These are phyloP conservation scores for Rubia tinctorum DNA, from an alignment of 305 asterid species.

Conservation along the genomic window DNA sequence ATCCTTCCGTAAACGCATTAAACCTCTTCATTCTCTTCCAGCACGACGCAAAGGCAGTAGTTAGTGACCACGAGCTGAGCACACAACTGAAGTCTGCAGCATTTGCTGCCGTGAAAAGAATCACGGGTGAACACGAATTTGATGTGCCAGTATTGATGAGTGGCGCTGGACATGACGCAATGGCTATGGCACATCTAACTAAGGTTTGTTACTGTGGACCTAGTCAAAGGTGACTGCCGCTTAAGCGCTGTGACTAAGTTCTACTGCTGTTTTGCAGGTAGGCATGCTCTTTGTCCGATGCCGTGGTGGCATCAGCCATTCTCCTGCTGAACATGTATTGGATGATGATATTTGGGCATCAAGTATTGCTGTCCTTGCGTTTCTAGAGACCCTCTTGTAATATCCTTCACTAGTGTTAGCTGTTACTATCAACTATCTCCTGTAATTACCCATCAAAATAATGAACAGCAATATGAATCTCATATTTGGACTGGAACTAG, in stretches of 20 bases:
- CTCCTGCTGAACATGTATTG: conserved; percentile 84
- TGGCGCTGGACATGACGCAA: conserved; percentile 99
- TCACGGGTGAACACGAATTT: conserved; percentile 46
- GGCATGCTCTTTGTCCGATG: conserved; percentile 97
- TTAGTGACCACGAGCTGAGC: conserved; percentile 64
- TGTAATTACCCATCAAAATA: conserved; percentile 16
- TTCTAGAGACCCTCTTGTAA: conserved; percentile 66
- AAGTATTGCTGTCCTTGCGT: conserved; percentile 66
- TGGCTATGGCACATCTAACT: conserved; percentile 96
- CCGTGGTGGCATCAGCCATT: conserved; percentile 96
- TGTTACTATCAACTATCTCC: not conserved
- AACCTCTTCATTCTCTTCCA: conserved; percentile 28
- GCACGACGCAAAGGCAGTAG: conserved; percentile 93
- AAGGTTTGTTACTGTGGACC: conserved; percentile 36
- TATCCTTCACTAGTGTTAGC: not conserved
- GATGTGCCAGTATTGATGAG: conserved; percentile 81
- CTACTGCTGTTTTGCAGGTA: conserved; percentile 37
- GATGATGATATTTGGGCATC: conserved; percentile 92
- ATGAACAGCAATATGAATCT: not conserved
- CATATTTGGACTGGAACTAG: not conserved
- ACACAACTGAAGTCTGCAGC: conserved; percentile 71
- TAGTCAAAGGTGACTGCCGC: not conserved
- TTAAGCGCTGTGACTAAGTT: not conserved
- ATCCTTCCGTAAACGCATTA: conserved; percentile 12
- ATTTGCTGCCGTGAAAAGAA: conserved; percentile 47